These are phyloP conservation scores for Zoysia matrella DNA, from an alignment of 202 grass and related monocot species.

Conservation along the genomic window DNA sequence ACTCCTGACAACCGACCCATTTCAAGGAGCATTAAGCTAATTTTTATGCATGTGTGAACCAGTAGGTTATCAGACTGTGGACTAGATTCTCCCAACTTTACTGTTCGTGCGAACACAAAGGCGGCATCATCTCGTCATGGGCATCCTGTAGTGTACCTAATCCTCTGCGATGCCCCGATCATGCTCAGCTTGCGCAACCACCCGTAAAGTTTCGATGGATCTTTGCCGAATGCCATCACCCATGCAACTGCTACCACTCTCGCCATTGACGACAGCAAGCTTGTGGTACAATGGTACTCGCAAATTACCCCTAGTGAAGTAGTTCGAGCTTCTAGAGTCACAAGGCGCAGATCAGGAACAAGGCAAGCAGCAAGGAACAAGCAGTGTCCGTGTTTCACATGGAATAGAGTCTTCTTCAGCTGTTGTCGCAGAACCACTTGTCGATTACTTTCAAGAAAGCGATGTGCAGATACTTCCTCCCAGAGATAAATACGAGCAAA, in stretches of 20 bases:
- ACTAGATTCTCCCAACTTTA: neutral
- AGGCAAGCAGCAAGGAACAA: neutral
- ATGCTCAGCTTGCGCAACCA: neutral
- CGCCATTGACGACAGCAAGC: neutral
- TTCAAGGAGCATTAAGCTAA: too few species aligned
- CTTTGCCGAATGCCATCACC: neutral
- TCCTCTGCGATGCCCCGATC: neutral
- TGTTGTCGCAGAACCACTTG: neutral
- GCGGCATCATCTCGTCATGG: neutral
- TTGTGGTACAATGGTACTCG: neutral
- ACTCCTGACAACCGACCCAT: too few species aligned
- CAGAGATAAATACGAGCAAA: neutral
- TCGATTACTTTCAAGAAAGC: neutral
- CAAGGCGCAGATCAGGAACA: neutral
- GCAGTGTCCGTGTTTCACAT: neutral
- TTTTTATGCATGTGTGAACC: neutral
- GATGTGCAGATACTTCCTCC: neutral
- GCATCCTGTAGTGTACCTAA: neutral
- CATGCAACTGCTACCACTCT: neutral
- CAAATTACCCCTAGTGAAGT: neutral
- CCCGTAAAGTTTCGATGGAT: neutral
- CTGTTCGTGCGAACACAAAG: neutral
- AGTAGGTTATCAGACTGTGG: neutral
- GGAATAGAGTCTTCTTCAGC: neutral
- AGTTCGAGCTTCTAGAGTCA: neutral